Evolutionary conservation across 148 eudicot species (phyloP).

Genomic region (Selenicereus undatus): DNA sequence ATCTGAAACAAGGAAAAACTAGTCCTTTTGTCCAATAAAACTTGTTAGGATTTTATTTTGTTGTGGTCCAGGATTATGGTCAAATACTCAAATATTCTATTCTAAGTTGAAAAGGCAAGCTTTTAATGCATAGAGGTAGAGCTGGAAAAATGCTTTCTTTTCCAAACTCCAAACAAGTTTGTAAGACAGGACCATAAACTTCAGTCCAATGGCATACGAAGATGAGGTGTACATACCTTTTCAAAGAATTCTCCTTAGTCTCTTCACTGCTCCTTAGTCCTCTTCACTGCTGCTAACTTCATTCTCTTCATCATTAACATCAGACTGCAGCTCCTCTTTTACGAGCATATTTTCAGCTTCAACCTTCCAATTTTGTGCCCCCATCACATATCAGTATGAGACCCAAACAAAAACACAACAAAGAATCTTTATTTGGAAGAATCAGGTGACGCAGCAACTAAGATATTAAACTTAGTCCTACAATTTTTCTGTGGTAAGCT

Average conservation of each 20-base stretch:
- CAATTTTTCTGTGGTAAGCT: not conserved
- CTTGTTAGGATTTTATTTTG: not conserved
- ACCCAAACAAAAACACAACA: not conserved
- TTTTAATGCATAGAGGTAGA: not conserved
- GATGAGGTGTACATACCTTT: not conserved
- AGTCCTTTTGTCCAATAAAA: not conserved
- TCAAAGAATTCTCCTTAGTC: not conserved
- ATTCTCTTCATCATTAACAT: not conserved
- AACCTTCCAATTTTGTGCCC: not conserved
- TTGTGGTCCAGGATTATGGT: not conserved
- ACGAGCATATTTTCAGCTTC: not conserved
- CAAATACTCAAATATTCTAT: not conserved
- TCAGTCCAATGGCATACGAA: not conserved
- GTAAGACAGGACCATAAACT: not conserved
- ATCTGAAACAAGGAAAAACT: not conserved
- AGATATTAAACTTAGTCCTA: not conserved
- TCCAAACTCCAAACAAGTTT: not conserved
- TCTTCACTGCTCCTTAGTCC: not conserved
- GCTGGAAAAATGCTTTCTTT: not conserved
- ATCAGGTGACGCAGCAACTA: not conserved
- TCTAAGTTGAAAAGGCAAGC: not conserved
- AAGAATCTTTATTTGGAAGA: not conserved
- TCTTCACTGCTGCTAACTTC: not conserved
- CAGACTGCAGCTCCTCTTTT: not conserved
- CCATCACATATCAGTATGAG: not conserved